These are phyloP conservation scores for Botrytis byssoidea DNA, from an alignment of 2,329 filamentous ascomycete species.

Conservation along the genomic window DNA sequence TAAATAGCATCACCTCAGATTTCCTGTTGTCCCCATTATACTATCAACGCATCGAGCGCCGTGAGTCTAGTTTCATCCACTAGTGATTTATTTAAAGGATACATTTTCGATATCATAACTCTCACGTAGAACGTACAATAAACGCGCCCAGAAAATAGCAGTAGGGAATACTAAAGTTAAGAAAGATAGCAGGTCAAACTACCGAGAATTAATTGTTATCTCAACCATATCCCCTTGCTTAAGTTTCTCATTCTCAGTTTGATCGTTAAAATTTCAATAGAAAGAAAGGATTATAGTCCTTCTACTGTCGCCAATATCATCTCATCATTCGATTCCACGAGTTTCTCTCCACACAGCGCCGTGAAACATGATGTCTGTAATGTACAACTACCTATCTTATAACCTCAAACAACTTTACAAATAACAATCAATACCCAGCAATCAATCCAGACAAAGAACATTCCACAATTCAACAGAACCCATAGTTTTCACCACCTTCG, in stretches of 20 bases:
- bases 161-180: not conserved
- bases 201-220: too few species aligned
- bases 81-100: not conserved
- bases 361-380: not conserved
- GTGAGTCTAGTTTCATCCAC: not conserved
- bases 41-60: not conserved
- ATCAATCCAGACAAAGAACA: not conserved
- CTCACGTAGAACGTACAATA: not conserved
- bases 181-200: too few species aligned
- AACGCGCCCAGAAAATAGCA: fast-evolving
- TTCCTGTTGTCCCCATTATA: not conserved
- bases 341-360: not conserved
- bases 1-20: too few species aligned
- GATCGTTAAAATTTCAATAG: not conserved
- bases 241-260: not conserved
- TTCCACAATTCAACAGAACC: not conserved
- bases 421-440: not conserved
- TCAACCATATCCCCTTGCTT: not conserved
- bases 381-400: not conserved
- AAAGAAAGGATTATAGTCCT: too few species aligned
- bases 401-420: not conserved
- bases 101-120: not conserved
- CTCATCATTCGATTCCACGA: not conserved
- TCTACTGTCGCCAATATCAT: not conserved
- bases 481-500: not conserved